Conservation (phyloP, 2,329 filamentous ascomycete species). For the Paecilomyces variotii region DNA sequence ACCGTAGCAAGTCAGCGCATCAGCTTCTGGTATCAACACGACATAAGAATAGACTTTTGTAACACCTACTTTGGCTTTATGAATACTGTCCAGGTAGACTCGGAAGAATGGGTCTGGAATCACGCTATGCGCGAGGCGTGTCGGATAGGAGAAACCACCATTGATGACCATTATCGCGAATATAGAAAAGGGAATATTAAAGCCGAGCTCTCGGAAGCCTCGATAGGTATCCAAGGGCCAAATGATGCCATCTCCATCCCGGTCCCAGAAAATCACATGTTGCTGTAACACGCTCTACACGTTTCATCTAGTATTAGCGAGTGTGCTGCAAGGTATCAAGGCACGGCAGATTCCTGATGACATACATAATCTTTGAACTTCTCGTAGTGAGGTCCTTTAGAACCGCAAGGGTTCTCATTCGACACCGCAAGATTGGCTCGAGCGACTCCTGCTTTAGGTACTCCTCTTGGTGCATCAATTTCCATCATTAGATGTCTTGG, state of each 20-base stretch:
- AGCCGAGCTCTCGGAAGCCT: conserved; percentile 35
- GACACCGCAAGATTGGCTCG: no score
- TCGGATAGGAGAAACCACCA: conserved; percentile 40
- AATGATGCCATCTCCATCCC: conserved; percentile 34
- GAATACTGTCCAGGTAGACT: conserved; percentile 32
- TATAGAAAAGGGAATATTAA: conserved; percentile 32
- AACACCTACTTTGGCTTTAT: conserved; percentile 31
- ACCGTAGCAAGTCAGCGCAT: no score
- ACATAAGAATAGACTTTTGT: no score
- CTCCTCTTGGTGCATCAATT: no score
- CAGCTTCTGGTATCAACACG: neutral
- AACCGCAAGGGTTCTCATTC: no score
- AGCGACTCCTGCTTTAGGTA: no score
- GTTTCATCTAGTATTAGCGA: no score
- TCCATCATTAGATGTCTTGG: no score
- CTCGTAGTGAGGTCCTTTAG: no score
- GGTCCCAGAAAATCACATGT: conserved; percentile 38
- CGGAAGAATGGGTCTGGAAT: conserved; percentile 32
- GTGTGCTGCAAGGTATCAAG: no score
- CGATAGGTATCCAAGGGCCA: conserved; percentile 32
- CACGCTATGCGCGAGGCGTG: conserved; percentile 25
- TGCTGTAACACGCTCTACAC: conserved; percentile 22
- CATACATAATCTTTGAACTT: no score
- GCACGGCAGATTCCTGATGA: no score
- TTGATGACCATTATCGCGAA: conserved; percentile 34